Conservation (phyloP, 1,139 yeast species). For the Taiozyma sp. region DNA sequence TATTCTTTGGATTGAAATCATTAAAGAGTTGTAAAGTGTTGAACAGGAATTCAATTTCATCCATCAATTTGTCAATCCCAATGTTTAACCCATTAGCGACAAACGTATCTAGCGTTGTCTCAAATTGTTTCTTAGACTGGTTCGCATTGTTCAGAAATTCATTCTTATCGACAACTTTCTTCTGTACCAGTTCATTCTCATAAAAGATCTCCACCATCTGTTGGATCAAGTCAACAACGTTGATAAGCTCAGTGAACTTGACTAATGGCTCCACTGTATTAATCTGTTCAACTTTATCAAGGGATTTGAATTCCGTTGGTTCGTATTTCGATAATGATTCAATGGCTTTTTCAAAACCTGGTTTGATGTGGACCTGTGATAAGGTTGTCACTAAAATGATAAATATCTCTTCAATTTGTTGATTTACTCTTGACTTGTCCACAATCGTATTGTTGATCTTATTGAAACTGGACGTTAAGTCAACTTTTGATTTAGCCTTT, state of each 20-base stretch:
- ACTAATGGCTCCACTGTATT: constrained; percentile 73
- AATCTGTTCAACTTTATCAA: constrained; percentile 22
- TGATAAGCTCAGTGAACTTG: constrained; percentile 83
- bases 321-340: constrained; percentile 65
- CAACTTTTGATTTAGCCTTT: constrained; percentile 38
- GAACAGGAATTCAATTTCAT: constrained; percentile 59
- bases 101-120: constrained; percentile 74
- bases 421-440: constrained; percentile 23
- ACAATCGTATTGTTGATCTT: constrained; percentile 24
- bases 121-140: constrained; percentile 77
- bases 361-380: constrained; percentile 68
- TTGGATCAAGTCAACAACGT: constrained; percentile 86
- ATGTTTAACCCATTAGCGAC: constrained; percentile 92
- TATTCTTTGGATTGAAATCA: constrained; percentile 42
- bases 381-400: constrained; percentile 58
- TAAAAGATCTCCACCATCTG: constrained; percentile 92
- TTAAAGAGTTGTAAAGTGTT: constrained; percentile 48
- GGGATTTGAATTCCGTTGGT: constrained; percentile 45
- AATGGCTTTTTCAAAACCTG: constrained; percentile 82
- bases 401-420: constrained; percentile 53
- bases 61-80: constrained; percentile 84
- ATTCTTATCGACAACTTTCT: constrained; percentile 60
- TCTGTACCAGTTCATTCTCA: constrained; percentile 71
- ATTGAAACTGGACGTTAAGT: constrained; percentile 25
- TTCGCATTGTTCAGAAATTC: constrained; percentile 80